Base-by-base conservation (phyloP, 805 yeast genomes). In the Lachancea mirantina region DNA sequence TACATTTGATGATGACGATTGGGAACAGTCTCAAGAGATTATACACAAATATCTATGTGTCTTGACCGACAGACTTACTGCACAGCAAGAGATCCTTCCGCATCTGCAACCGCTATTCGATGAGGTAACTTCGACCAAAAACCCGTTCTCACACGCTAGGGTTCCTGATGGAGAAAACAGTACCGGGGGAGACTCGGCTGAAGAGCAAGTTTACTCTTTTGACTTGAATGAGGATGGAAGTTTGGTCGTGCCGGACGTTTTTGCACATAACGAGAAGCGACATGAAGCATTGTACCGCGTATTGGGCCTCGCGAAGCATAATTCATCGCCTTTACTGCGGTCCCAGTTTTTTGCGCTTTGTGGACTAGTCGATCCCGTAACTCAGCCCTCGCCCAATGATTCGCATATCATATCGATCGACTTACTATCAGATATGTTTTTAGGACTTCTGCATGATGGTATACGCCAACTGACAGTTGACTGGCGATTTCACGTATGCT, bases 311-410 rank as follows among this genome's bases (percentile, higher is more conserved):
- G 36, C 38, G 14, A 23, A 38, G n/a, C 25, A 40, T 4, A 34
- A 38, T 19, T 25, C 38, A 7, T 35, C 47, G 2, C 55, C 58
- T 13, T 32, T 51, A 11, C 23, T 52, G 17, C 14, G 32, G 11
- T 25, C 36, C 8, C 55, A 49, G 31, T 55, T 52, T 31, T 38
- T 41, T 5, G 42, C 57, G 1, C 32, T 71, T 3, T 52, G 68
- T 2, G 47, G 62, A 0, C 42, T 73, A 29, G 62, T 64, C 6
- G 88, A 81, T 50, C 84, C 87, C 2, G 62, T 68, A 44, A 76
- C 87, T 1, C 84, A 78, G 44, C 87, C 92, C 0, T 67, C 69
- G 17, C 82, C 78, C 24, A 67, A 65, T 15, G 80, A 74, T 35
- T 53, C 59, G 8, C 57, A 63, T 34, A 59, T 76, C 2, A 59